These are phyloP conservation scores for Leptoxyphium fumago DNA, from an alignment of 2,329 filamentous ascomycete genomes.

Conservation along the genomic window DNA sequence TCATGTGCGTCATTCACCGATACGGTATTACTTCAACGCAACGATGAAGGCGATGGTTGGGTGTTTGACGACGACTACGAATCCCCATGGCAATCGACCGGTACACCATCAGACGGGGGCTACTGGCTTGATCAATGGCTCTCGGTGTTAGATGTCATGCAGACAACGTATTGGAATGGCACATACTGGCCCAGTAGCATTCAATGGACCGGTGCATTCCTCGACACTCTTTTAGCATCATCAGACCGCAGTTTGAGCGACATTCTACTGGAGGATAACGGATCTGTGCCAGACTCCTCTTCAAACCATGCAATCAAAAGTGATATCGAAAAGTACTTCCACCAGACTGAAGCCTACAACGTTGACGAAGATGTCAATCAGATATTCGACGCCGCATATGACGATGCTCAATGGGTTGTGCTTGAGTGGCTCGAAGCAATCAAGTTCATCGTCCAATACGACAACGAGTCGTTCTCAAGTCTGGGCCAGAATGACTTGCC, in stretches of 20 bases:
- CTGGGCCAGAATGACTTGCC: slow-evolving; percentile 62
- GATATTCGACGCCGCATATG: slow-evolving; percentile 19
- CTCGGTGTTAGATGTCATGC: slow-evolving; percentile 15
- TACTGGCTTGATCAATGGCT: slow-evolving; percentile 15
- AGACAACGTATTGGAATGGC: slow-evolving; percentile 17
- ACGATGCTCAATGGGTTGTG: slow-evolving; percentile 22
- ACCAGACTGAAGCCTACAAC: slow-evolving; percentile 15
- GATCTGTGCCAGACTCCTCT: slow-evolving; percentile 4
- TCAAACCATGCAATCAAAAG: slow-evolving; percentile 5
- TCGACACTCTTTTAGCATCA: slow-evolving; percentile 13
- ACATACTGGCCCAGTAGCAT: slow-evolving; percentile 14
- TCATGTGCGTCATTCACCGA: too few species aligned
- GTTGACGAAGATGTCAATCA: slow-evolving; percentile 15
- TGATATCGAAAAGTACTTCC: slow-evolving; percentile 14
- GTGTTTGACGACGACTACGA: too few species aligned
- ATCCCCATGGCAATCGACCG: slow-evolving; percentile 7
- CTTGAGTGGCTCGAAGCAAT: slow-evolving; percentile 21
- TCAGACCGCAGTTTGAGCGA: slow-evolving; percentile 10
- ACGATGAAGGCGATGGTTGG: too few species aligned
- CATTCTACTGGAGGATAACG: slow-evolving; percentile 6
- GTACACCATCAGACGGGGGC: slow-evolving; percentile 2
- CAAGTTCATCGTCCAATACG: slow-evolving; percentile 17
- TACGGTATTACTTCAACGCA: too few species aligned
- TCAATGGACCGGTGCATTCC: slow-evolving; percentile 17
- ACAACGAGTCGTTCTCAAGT: slow-evolving; percentile 32